A percentile compares a stretch with the other conserved stretches of the same genome.
phyloP scores from a whole-genome alignment of 257 asterid species.

The Salvia rosmarinus region DNA sequence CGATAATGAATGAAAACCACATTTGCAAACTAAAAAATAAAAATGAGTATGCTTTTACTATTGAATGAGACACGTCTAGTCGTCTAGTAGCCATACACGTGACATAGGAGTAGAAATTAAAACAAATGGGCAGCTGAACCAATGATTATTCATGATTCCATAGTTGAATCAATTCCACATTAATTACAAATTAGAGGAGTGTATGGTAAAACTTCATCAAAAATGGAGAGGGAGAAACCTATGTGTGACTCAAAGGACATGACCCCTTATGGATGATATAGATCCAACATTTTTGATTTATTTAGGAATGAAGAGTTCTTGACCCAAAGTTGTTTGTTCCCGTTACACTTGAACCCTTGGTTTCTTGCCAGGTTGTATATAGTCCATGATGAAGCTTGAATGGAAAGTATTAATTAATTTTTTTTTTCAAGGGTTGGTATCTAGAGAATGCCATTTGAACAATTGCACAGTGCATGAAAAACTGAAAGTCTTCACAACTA shows the following conservation, averaged over 20 bases:
- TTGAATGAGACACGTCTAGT: background rate
- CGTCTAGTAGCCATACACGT: constrained; percentile 10
- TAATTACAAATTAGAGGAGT: too few relatives aligned
- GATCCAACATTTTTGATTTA: background rate
- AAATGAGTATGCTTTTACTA: background rate
- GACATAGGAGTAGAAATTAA: background rate
- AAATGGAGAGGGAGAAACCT: background rate
- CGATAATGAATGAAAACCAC: constrained; percentile 25
- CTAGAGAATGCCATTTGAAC: background rate
- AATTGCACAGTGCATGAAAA: background rate
- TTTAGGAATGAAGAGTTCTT: too few relatives aligned
- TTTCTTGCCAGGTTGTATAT: background rate
- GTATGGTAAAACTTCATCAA: background rate
- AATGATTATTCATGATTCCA: background rate
- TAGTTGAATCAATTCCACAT: background rate
- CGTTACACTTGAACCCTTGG: background rate
- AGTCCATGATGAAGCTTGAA: background rate
- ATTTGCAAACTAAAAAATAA: background rate
- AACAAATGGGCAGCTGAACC: background rate
- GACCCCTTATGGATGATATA: background rate
- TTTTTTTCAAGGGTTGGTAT: background rate
- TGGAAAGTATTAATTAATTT: background rate
- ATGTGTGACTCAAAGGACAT: background rate
- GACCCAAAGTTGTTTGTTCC: too few relatives aligned
- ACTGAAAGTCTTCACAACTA: background rate